These are phyloP conservation scores for Sphaerobolus stellatus DNA, from an alignment of 1,284 basidiomycete species.

Conservation along the genomic window DNA sequence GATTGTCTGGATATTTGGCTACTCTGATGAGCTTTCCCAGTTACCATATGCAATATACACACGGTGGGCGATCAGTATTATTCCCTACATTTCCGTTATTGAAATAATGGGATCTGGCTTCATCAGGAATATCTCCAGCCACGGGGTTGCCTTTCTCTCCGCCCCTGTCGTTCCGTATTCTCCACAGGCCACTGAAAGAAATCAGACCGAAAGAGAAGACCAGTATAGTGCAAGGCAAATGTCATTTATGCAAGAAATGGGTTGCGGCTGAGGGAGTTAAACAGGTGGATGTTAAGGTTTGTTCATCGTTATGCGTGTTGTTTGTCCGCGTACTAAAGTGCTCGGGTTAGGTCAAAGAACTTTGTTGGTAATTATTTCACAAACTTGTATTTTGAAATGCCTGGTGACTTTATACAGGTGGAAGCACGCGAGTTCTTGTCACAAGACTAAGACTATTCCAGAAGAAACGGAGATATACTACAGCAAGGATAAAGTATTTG, in stretches of 20 bases:
- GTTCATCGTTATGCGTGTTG: constrained; percentile 4
- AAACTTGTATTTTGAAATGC: background rate
- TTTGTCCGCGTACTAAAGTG: constrained; percentile 7
- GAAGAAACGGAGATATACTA: constrained; percentile 59
- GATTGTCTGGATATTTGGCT: background rate
- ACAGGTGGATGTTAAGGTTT: constrained; percentile 65
- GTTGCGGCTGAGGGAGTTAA: constrained; percentile 68
- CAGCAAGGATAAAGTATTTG: constrained; percentile 38
- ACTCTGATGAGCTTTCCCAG: constrained; percentile 31
- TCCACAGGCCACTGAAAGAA: constrained; percentile 42
- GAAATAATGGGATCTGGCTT: constrained; percentile 5
- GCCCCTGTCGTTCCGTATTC: constrained; percentile 59
- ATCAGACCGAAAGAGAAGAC: constrained; percentile 54
- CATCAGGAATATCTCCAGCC: constrained; percentile 57
- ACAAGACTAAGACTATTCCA: constrained; percentile 52
- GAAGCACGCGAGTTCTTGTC: constrained; percentile 76
- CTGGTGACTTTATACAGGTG: constrained; percentile 48
- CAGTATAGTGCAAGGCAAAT: constrained; percentile 64
- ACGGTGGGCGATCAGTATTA: constrained; percentile 47
- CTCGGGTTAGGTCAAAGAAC: constrained; percentile 58
- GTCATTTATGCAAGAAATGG: constrained; percentile 75
- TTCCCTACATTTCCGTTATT: constrained; percentile 3
- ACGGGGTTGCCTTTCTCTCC: constrained; percentile 73
- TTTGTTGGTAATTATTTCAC: constrained; percentile 57
- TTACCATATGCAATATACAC: constrained; percentile 78